Evolutionary conservation across 192 early-diverging fungal species (phyloP), one percentile per base, ranked within the genome.

Genomic region (Entomortierella lignicola): DNA sequence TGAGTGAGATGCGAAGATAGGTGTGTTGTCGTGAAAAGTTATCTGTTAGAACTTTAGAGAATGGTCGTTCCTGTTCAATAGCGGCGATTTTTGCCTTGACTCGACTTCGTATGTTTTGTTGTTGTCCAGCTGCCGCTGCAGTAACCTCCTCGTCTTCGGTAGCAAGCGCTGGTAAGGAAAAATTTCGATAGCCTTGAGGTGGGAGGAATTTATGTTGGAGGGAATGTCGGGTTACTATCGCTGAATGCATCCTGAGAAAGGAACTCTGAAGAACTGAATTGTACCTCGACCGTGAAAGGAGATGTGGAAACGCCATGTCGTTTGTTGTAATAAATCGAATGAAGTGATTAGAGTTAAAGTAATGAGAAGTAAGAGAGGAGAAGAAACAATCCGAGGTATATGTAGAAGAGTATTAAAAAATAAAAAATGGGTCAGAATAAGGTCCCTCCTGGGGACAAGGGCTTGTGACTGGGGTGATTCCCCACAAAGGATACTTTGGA

Each of bases 1-100:
- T 98, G 10, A 99, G 79, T 0, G 95, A 96, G 31, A 99, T 97
- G 17, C 97, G 92, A 59, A 99, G 85, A 60, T 99, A 99, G 39
- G 91, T 95, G 81, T 99, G 97, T 67, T 91, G 86, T 30, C 97
- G 89, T 23, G 89, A 87, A 88, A 96, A 97, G 47, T 86, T 85
- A 72, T 98, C 97, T 0, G 82, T 80, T 60, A 97, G 58, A 27
- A 82, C 77, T 11, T 50, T 69, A 23, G 81, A 83, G 29, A 85
- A 85, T 13, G 84, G 84, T 41, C 66, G 62, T 66, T 83, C 69
- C 39, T 71, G 50, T 18, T 85, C 81, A 26, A 85, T 83, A 6
- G 55, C 60, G 13, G 81, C 77, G 55, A 85, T 85, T 26, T 66
- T 82, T 34, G 67, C 79, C 66, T 77, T 66, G 7, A 43, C 55